phyloP scores from a whole-genome alignment of 1,284 basidiomycete genomes.

The Trichosporon faecale region DNA sequence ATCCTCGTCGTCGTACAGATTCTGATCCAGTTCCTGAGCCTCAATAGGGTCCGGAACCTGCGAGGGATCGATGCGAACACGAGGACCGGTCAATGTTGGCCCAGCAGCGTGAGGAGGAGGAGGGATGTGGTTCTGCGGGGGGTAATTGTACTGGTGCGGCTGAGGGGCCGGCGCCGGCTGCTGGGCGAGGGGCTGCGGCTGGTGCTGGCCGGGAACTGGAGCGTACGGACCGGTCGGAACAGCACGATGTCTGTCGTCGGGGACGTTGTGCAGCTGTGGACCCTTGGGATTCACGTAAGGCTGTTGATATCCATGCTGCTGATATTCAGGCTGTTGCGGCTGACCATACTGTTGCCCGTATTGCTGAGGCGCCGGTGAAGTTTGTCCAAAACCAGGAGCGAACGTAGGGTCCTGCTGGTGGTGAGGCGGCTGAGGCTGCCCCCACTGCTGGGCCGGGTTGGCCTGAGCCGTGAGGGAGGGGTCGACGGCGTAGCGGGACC shows the following conservation, averaged over 20 bases:
- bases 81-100: slow-evolving; percentile 61
- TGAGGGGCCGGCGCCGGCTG: slow-evolving; percentile 19
- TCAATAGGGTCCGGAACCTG: slow-evolving; percentile 91
- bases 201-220: slow-evolving; percentile 21
- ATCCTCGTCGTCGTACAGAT: slow-evolving; percentile 72
- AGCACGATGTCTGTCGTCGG: slow-evolving; percentile 26
- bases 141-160: slow-evolving; percentile 23
- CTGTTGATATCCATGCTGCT: slow-evolving; percentile 18
- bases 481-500: slow-evolving; percentile 50
- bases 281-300: slow-evolving; percentile 20
- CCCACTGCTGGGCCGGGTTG: slow-evolving; percentile 21
- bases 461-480: slow-evolving; percentile 42
- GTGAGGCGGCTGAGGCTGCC: slow-evolving; percentile 32
- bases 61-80: slow-evolving; percentile 79
- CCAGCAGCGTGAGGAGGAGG: slow-evolving; percentile 80
- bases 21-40: slow-evolving; percentile 76
- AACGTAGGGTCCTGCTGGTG: slow-evolving; percentile 24
- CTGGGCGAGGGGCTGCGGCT: slow-evolving; percentile 29
- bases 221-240: slow-evolving; percentile 36
- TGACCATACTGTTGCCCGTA: slow-evolving; percentile 18
- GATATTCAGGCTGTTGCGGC: slow-evolving; percentile 12
- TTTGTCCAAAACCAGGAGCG: slow-evolving; percentile 18
- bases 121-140: slow-evolving; percentile 57
- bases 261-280: slow-evolving; percentile 35
- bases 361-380: slow-evolving; percentile 14